Conservation (phyloP, 208 protist genomes). For the Acanthamoeba castellanii region DNA sequence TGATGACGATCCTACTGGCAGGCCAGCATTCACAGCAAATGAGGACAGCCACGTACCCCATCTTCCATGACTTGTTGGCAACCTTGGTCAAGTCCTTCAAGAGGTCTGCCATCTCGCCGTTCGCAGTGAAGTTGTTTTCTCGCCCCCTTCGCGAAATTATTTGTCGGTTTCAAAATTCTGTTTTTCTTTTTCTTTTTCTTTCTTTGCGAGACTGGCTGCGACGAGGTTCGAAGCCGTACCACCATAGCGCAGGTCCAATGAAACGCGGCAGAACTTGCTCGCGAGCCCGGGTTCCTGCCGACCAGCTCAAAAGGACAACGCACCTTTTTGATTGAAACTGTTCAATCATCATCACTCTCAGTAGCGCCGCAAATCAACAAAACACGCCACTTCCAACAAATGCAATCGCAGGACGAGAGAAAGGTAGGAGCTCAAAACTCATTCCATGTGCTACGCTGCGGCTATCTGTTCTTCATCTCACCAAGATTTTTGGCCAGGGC, state of each 20-base stretch:
- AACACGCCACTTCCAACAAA: too few species aligned
- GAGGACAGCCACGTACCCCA: not conserved
- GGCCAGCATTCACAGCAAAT: not conserved
- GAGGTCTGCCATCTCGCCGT: not conserved
- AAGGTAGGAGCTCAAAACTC: too few species aligned
- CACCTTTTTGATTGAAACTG: too few species aligned
- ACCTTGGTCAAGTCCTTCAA: not conserved
- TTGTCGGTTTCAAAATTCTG: not conserved
- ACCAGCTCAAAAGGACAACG: too few species aligned
- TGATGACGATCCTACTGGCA: not conserved
- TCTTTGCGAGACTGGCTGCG: too few species aligned
- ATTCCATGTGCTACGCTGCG: not conserved
- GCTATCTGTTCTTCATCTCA: not conserved
- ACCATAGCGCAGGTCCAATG: too few species aligned
- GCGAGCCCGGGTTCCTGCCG: too few species aligned
- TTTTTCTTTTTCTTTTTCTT: not conserved
- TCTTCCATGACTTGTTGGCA: slow-evolving; percentile 24
- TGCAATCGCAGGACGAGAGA: too few species aligned
- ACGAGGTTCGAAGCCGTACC: too few species aligned
- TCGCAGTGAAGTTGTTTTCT: not conserved
- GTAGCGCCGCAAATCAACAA: too few species aligned
- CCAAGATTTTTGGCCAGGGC: not conserved
- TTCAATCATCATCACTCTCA: too few species aligned
- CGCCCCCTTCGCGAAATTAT: not conserved
- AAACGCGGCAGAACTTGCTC: too few species aligned